Conservation (phyloP, 2,329 filamentous ascomycete genomes). For the Aspergillus puulaauensis region DNA sequence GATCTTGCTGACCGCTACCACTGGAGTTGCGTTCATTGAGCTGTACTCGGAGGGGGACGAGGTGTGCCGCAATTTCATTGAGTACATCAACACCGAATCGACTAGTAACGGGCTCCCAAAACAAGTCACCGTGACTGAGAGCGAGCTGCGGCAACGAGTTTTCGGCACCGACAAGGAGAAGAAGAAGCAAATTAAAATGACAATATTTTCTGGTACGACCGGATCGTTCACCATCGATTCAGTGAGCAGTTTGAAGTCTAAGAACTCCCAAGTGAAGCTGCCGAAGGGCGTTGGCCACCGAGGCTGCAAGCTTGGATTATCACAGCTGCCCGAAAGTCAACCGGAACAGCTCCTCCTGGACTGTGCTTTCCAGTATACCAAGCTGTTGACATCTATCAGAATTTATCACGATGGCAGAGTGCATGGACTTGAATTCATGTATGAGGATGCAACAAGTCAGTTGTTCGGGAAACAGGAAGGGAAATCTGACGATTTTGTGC, state of each 20-base stretch:
- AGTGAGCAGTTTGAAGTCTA: conserved; percentile 68
- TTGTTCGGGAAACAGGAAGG: conserved; percentile 81
- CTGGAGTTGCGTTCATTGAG: conserved; percentile 83
- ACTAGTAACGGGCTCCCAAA: conserved; percentile 62
- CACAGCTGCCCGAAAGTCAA: conserved; percentile 68
- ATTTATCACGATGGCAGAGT: conserved; percentile 75
- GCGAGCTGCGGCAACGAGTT: conserved; percentile 68
- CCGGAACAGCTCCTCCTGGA: conserved; percentile 73
- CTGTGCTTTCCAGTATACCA: conserved; percentile 65
- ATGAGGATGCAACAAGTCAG: conserved; percentile 81
- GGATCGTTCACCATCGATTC: conserved; percentile 76
- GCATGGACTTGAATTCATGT: conserved; percentile 88
- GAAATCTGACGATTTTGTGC: conserved; percentile 69
- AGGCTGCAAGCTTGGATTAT: conserved; percentile 71
- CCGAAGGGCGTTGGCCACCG: conserved; percentile 72
- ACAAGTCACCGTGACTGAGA: conserved; percentile 72
- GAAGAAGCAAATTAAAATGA: conserved; percentile 64
- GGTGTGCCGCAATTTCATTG: conserved; percentile 76
- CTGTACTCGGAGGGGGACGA: conserved; percentile 78
- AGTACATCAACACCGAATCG: conserved; percentile 65
- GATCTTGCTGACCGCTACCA: conserved; percentile 73
- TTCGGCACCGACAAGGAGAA: conserved; percentile 69
- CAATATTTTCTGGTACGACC: conserved; percentile 73
- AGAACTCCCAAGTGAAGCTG: conserved; percentile 71
- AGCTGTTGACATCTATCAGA: conserved; percentile 71